Evolutionary conservation across 768 basidiomycete species (phyloP), one percentile per base, ranked within the genome.

Genomic region (Cantharellus cinnabarinus): DNA sequence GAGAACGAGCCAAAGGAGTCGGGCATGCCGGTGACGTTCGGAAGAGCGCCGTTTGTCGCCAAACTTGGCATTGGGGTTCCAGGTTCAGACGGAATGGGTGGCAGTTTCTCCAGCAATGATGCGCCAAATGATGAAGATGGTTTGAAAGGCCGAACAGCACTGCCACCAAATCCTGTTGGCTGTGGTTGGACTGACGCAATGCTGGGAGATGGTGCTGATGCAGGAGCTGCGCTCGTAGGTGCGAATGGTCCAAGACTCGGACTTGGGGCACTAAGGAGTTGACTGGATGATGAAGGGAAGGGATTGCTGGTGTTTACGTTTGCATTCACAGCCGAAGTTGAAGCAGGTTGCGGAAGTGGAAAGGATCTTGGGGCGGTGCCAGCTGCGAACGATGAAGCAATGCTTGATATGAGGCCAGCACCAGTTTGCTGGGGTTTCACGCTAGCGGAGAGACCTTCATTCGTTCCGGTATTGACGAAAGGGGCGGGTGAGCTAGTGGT

Each of bases 71-170:
- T 41, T 34, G 51, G 29, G 15, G 60, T 34, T 14, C 15, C n/a
- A 5, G 60, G 39, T 4, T 82, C 79, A 41, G 77, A 80, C 5
- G 83, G 78, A 58, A 89, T 79, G 3, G 87, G 74, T 2, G 89
- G 89, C 35, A 90, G 70, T 2, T 79, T 77, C 56, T 83, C 83
- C 61, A 90, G 65, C 44, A 90, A 67, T 14, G 80, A 78, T 41
- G 83, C 80, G 39, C 88, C 88, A 66, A 90, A 90, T 48, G 78
- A 81, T 2, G 82, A 84, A 2, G 81, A 76, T 2, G 88, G 88
- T 65, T 88, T 87, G 74, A 90, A 90, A 3, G 84, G 78, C 66
- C 83, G 87, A 63, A 88, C 67, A 5, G 60, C 62, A 38, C 65
- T 67, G 3, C 81, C 82, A 35, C 75, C 72, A 62, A 73, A 72